These are phyloP conservation scores for Populus hybrid DNA, from an alignment of 441 rosid genomes.

Conservation along the genomic window DNA sequence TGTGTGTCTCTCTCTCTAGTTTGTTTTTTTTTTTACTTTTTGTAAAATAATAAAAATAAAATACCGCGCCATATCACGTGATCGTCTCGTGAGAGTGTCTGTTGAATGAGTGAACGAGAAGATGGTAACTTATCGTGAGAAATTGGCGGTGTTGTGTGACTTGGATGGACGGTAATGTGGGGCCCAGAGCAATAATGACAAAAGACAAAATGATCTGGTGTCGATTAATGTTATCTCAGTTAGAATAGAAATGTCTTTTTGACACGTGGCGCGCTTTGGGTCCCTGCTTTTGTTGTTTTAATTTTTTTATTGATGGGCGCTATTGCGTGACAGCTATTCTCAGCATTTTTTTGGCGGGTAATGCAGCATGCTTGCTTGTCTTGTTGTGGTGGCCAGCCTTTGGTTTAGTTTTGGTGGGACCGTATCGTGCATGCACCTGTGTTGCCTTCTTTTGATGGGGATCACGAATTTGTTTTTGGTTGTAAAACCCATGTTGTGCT, in stretches of 20 bases:
- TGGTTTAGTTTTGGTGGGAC: neutral
- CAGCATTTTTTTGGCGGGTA: neutral
- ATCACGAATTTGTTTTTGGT: neutral
- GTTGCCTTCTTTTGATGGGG: neutral
- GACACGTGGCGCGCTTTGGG: neutral
- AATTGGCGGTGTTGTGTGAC: neutral
- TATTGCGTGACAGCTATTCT: neutral
- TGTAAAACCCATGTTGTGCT: neutral
- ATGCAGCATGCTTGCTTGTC: neutral
- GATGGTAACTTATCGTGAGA: neutral
- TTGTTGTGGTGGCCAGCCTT: neutral
- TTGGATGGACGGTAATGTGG: constrained; percentile 13
- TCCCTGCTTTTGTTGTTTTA: no score
- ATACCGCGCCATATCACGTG: neutral
- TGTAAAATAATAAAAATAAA: neutral
- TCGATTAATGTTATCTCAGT: neutral
- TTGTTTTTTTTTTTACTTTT: neutral
- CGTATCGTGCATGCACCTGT: neutral
- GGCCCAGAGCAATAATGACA: constrained; percentile 1
- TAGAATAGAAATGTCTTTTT: no score
- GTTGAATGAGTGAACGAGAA: neutral
- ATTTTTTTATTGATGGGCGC: neutral
- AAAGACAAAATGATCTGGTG: neutral
- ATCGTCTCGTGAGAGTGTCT: constrained; percentile 17
- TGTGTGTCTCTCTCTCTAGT: neutral